Base-by-base conservation (phyloP, 257 asterid species). In the Handroanthus guayacan region DNA sequence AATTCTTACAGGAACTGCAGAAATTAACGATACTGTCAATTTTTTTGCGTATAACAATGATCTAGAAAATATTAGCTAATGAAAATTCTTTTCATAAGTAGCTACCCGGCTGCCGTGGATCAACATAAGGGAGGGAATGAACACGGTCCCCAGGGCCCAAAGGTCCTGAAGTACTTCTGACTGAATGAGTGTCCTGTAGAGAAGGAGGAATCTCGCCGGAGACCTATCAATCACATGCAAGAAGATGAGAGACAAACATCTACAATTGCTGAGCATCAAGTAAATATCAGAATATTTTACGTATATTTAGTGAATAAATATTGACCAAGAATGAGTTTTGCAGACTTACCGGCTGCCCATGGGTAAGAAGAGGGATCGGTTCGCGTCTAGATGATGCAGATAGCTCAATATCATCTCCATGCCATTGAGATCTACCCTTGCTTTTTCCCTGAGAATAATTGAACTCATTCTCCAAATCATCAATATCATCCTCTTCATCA, bases 31-130 rank as follows among this genome's bases (percentile, higher is more conserved):
- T 5, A 17, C 11, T 62, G 6, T 74, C 67, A 72, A 74, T 12
- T 77, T 50, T 25, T 60, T 78, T 2, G 16, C 50, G 17, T 34
- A 37, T 37, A 65, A 18, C n/a, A 55, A 45, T 0, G 63, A 58
- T 45, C 12, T 6, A 9, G 5, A 62, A 48, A 36, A 44, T 54
- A 56, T 45, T 60, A 58, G 9, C 43, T 37, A 61, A 61, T 62
- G 54, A 73, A 25, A 60, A 0, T 5, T 11, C 63, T 69, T 36
- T 16, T 60, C 55, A 44, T 6, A 38, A 25, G 75, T 41, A 71
- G 36, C 48, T n/a, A 89, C 97, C 97, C 25, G 97, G 97, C 84
- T 83, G 95, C 81, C 89, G 83, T 39, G 97, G 97, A 82, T 91
- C 97, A 48, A 91, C 85, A 77, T 87, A 87, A 60, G 92, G 86